phyloP scores from a whole-genome alignment of 768 basidiomycete genomes.

The Phanerochaete carnosa region DNA sequence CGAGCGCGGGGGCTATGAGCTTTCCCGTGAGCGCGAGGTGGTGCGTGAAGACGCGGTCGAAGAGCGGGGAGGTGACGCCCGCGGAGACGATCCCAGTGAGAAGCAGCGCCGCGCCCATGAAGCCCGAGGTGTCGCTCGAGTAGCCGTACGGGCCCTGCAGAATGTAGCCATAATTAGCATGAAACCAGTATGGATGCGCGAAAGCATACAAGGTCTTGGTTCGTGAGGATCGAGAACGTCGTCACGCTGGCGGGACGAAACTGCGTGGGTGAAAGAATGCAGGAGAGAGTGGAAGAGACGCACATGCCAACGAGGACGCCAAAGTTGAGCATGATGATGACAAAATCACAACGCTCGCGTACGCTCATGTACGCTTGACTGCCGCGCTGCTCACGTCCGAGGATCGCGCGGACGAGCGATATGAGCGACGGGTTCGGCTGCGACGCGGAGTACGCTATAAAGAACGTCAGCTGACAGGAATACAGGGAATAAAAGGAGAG shows the following conservation, averaged over 20 bases:
- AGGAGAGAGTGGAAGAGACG: slow-evolving; percentile 16
- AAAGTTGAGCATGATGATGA: slow-evolving; percentile 55
- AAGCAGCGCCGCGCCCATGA: slow-evolving; percentile 65
- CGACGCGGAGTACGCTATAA: slow-evolving; percentile 62
- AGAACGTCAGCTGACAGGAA: neutral
- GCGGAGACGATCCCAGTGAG: slow-evolving; percentile 71
- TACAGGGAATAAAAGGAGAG: neutral
- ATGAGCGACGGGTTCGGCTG: slow-evolving; percentile 47
- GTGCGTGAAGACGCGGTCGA: slow-evolving; percentile 83
- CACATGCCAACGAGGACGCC: slow-evolving; percentile 63
- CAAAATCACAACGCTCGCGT: slow-evolving; percentile 70
- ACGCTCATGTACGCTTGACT: slow-evolving; percentile 45
- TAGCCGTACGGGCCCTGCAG: slow-evolving; percentile 71
- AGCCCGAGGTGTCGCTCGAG: slow-evolving; percentile 55
- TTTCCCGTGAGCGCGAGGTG: slow-evolving; percentile 61
- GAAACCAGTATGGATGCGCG: neutral
- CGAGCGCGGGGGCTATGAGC: slow-evolving; percentile 58
- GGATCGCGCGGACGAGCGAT: slow-evolving; percentile 50
- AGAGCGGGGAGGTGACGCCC: slow-evolving; percentile 64
- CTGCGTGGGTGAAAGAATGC: neutral
- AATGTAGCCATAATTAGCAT: neutral
- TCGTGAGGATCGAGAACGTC: slow-evolving; percentile 61
- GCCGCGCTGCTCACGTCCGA: slow-evolving; percentile 31
- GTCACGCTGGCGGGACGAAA: slow-evolving; percentile 42
- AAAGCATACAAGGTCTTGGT: slow-evolving; percentile 60